A percentile compares a stretch with the other conserved stretches of the same genome.
phyloP scores from a whole-genome alignment of 768 basidiomycete species.

The Pholiota molesta region DNA sequence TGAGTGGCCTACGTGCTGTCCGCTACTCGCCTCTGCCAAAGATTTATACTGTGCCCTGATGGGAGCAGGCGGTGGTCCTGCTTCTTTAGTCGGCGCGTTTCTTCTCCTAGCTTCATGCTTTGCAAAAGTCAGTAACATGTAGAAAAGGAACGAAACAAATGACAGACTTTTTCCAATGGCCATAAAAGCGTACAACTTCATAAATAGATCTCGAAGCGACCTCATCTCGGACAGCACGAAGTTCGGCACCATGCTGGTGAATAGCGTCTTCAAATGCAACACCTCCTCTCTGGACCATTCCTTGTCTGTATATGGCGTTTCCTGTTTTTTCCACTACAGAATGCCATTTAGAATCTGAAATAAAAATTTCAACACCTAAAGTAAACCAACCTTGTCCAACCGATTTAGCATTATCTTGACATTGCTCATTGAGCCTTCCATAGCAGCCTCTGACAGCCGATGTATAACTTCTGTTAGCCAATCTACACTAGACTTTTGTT shows the following conservation, averaged over 20 bases:
- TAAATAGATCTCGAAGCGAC: slow-evolving; percentile 67
- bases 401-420: slow-evolving; percentile 42
- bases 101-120: slow-evolving; percentile 71
- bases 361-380: background rate
- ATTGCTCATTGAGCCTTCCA: slow-evolving; percentile 40
- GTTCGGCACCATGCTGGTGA: slow-evolving; percentile 72
- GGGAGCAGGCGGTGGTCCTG: slow-evolving; percentile 39
- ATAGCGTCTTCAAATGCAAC: slow-evolving; percentile 79
- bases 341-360: background rate
- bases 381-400: slow-evolving; percentile 59
- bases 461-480: slow-evolving; percentile 79
- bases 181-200: slow-evolving; percentile 85
- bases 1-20: slow-evolving; percentile 50
- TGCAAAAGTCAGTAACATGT: slow-evolving; percentile 9
- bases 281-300: slow-evolving; percentile 74
- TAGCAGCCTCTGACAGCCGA: slow-evolving; percentile 70
- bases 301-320: slow-evolving; percentile 67
- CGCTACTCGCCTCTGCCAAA: slow-evolving; percentile 41
- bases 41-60: slow-evolving; percentile 38
- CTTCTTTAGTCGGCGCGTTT: slow-evolving; percentile 55
- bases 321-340: slow-evolving; percentile 71
- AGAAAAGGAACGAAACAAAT: slow-evolving; percentile 3
- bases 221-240: slow-evolving; percentile 77
- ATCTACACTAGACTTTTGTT: slow-evolving; percentile 67
- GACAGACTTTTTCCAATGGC: slow-evolving; percentile 81